Percentiles rank a stretch among this genome's conserved stretches.
These are phyloP conservation scores for Barbarea vulgaris DNA, from an alignment of 345 rosid species.

Conservation along the genomic window DNA sequence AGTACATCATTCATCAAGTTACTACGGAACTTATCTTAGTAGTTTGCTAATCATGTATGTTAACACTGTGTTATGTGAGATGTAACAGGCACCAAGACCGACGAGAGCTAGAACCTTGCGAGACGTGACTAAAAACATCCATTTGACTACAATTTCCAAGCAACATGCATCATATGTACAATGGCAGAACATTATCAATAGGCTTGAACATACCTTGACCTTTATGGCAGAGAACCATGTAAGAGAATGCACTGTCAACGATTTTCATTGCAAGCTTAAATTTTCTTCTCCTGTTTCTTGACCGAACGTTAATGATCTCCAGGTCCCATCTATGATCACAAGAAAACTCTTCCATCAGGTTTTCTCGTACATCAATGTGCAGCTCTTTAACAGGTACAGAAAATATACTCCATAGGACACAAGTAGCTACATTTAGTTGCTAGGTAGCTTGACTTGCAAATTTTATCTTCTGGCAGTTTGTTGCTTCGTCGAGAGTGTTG, in stretches of 20 bases:
- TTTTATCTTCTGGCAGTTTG: constrained; percentile 48
- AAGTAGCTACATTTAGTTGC: constrained; percentile 1
- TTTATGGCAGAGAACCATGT: constrained; percentile 55
- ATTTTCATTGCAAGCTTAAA: constrained; percentile 1
- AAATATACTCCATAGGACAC: neutral
- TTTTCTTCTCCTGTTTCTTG: neutral
- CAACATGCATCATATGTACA: constrained; percentile 62
- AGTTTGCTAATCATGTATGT: neutral
- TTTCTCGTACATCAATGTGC: constrained; percentile 69
- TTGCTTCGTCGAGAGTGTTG: constrained; percentile 76
- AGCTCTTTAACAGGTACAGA: constrained; percentile 67
- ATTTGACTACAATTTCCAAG: constrained; percentile 47
- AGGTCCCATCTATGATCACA: constrained; percentile 63
- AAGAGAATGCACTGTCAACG: constrained; percentile 29
- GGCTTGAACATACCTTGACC: constrained; percentile 50
- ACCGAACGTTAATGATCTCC: constrained; percentile 35
- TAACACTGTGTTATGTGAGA: constrained; percentile 20
- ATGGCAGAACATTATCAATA: constrained; percentile 64
- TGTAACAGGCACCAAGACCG: constrained; percentile 58
- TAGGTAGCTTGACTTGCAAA: constrained; percentile 20
- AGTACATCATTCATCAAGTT: constrained; percentile 28
- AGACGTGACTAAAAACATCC: constrained; percentile 51
- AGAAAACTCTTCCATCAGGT: constrained; percentile 56
- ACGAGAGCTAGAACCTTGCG: constrained; percentile 47
- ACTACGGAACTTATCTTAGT: constrained; percentile 5